A percentile compares a stretch with the other conserved stretches of the same genome.
phyloP scores from a whole-genome alignment of 2,329 filamentous ascomycete species.

The Epichloe aotearoae region DNA sequence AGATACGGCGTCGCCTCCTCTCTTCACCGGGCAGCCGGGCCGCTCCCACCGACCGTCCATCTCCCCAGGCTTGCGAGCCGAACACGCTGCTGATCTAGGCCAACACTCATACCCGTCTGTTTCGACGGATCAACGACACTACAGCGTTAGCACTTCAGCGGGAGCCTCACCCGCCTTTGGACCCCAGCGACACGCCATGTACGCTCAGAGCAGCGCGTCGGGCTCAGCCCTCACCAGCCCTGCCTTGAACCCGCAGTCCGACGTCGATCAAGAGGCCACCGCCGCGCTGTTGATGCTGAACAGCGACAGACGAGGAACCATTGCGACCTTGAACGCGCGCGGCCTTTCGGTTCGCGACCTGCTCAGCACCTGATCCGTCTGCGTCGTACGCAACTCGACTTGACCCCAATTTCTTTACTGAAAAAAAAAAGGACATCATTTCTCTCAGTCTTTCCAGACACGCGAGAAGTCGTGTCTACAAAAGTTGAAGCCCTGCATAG shows the following conservation, averaged over 20 bases:
- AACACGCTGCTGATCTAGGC: constrained; percentile 29
- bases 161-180: constrained; percentile 46
- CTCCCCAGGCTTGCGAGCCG: constrained; percentile 37
- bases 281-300: constrained; percentile 82
- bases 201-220: constrained; percentile 27
- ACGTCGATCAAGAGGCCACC: constrained; percentile 65
- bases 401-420: not conserved
- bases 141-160: constrained; percentile 34
- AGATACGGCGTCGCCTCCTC: constrained; percentile 34
- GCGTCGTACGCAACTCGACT: not conserved
- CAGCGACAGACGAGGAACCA: constrained; percentile 50
- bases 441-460: no score
- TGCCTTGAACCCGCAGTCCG: constrained; percentile 39
- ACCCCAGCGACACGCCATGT: constrained; percentile 26
- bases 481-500: no score
- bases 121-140: constrained; percentile 37
- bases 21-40: constrained; percentile 19
- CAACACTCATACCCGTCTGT: constrained; percentile 42
- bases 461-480: no score
- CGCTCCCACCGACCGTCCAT: constrained; percentile 31
- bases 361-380: constrained; percentile 31
- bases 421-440: not conserved
- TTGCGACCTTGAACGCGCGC: constrained; percentile 19
- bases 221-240: constrained; percentile 47
- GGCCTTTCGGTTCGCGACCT: constrained; percentile 43